A percentile compares a stretch with the other conserved stretches of the same genome.
Evolutionary conservation across 2,329 filamentous ascomycete species (phyloP).

Genomic region (Colletotrichum trifolii): DNA sequence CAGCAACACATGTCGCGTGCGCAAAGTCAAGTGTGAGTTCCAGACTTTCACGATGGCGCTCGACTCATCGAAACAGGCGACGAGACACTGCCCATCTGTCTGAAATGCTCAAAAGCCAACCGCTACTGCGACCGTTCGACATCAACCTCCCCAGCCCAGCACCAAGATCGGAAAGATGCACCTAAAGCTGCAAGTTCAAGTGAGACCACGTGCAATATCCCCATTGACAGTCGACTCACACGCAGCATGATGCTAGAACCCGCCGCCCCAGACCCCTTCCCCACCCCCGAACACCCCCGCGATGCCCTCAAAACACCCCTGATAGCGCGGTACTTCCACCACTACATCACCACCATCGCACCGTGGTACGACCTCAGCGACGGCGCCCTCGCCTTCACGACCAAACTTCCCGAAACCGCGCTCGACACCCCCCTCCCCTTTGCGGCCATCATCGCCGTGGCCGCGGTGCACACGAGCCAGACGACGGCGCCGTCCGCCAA

Average conservation of each 20-base stretch:
- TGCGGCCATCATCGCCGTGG: conserved; percentile 56
- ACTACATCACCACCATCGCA: conserved; percentile 53
- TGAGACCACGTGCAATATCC: neutral
- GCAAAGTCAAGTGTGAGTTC: conserved; percentile 49
- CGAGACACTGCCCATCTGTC: conserved; percentile 46
- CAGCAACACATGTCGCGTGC: conserved; percentile 51
- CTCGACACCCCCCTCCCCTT: conserved; percentile 55
- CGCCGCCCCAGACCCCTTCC: neutral
- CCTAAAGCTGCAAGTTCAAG: neutral
- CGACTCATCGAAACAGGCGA: conserved; percentile 43
- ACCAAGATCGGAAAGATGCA: neutral
- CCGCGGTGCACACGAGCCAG: conserved; percentile 53
- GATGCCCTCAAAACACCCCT: conserved; percentile 44
- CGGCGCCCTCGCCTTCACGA: conserved; percentile 46
- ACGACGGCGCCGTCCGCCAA: conserved; percentile 43
- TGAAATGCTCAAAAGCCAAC: conserved; percentile 44
- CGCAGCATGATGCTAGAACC: neutral
- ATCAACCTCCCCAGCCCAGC: conserved; percentile 25
- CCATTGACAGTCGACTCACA: too few relatives aligned
- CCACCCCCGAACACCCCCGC: conserved; percentile 40
- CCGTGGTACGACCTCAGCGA: conserved; percentile 62
- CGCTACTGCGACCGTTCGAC: conserved; percentile 49
- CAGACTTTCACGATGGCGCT: neutral
- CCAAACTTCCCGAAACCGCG: conserved; percentile 48
- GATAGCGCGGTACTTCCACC: conserved; percentile 50